phyloP scores from a whole-genome alignment of 179 eudicot species.

The Heliamphora ciliata region DNA sequence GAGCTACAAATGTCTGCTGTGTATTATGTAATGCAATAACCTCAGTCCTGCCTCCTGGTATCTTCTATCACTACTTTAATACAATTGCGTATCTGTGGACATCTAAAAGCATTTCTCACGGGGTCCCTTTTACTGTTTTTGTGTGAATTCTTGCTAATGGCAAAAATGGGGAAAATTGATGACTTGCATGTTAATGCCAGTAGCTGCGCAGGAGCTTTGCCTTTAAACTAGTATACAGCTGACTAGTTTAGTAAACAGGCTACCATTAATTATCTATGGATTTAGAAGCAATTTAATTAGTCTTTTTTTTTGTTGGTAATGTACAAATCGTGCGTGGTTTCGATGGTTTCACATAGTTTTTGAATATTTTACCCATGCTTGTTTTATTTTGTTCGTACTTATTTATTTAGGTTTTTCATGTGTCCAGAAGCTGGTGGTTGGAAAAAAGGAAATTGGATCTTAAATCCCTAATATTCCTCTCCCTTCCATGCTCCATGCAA shows the following conservation, averaged over 20 bases:
- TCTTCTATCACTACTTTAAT: not conserved
- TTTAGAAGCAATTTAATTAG: not conserved
- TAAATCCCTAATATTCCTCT: not conserved
- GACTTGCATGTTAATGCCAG: not conserved
- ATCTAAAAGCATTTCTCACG: not conserved
- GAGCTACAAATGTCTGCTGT: constrained; percentile 75
- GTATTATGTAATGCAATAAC: constrained; percentile 65
- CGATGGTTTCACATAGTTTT: not conserved
- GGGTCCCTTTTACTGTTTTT: not conserved
- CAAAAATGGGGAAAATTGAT: not conserved
- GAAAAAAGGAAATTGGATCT: not conserved
- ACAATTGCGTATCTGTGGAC: not conserved
- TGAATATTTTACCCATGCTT: no score
- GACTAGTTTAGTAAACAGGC: not conserved
- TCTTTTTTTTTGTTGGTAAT: not conserved
- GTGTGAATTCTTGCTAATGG: not conserved
- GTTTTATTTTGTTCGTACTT: no score
- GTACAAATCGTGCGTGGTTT: not conserved
- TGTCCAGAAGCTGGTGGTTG: not conserved
- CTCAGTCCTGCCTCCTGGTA: constrained; percentile 60
- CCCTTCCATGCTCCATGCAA: not conserved
- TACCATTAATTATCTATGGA: not conserved
- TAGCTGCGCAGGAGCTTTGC: not conserved
- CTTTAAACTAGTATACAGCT: not conserved
- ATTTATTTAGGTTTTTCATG: not conserved